Conservation (phyloP, 345 rosid species). For the Citropsis articulata region DNA sequence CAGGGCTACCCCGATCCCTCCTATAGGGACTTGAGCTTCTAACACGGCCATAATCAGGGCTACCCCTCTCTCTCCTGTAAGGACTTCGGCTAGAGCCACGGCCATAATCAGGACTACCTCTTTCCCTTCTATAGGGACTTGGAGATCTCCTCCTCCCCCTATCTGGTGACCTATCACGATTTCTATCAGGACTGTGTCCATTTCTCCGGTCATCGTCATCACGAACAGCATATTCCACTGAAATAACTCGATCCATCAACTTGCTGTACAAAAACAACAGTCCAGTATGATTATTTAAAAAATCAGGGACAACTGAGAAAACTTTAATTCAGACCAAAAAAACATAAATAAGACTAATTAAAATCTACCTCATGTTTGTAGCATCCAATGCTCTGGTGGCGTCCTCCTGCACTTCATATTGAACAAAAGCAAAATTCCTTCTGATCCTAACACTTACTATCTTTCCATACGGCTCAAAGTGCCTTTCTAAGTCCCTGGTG, state of each 20-base stretch:
- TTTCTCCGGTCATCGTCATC: conserved; percentile 78
- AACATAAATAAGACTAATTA: conserved; percentile 1
- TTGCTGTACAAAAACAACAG: conserved; percentile 51
- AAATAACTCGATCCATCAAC: conserved; percentile 80
- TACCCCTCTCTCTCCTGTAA: conserved; percentile 54
- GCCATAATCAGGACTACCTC: conserved; percentile 96
- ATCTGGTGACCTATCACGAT: conserved; percentile 72
- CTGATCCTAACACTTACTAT: conserved; percentile 85
- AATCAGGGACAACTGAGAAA: background rate
- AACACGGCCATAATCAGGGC: conserved; percentile 79
- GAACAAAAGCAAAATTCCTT: conserved; percentile 95
- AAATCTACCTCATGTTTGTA: conserved; percentile 66
- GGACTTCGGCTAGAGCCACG: conserved; percentile 68
- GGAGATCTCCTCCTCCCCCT: conserved; percentile 73
- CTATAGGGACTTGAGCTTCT: conserved; percentile 54
- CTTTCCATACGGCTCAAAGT: conserved; percentile 91
- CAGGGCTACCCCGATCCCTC: conserved; percentile 63
- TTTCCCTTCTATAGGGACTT: conserved; percentile 76
- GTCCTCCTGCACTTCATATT: conserved; percentile 84
- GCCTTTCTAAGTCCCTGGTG: conserved; percentile 88
- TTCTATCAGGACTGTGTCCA: conserved; percentile 72
- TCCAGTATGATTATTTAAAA: background rate
- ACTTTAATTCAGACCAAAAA: background rate
- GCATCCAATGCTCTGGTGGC: conserved; percentile 84
- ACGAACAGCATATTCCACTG: conserved; percentile 89